These are phyloP conservation scores for Zoysia pacifica DNA, from an alignment of 176 grass and related monocot genomes.

Conservation along the genomic window DNA sequence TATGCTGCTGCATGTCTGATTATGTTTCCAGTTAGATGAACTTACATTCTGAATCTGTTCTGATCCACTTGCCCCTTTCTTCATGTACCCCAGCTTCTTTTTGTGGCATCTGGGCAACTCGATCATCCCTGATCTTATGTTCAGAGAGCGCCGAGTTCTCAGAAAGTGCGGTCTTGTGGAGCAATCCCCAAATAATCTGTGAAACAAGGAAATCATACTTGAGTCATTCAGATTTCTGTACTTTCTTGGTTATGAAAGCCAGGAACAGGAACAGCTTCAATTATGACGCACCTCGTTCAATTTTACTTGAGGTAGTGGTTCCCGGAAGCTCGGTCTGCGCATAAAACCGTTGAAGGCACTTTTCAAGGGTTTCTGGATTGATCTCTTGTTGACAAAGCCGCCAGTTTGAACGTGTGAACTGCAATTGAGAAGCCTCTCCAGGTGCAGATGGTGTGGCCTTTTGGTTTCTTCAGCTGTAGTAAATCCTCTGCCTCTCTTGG, in stretches of 20 bases:
- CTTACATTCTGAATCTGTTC: constrained; percentile 92
- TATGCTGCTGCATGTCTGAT: neutral
- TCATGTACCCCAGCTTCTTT: constrained; percentile 1
- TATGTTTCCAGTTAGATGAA: neutral
- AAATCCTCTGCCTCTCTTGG: constrained; percentile 22
- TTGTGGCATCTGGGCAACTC: constrained; percentile 7
- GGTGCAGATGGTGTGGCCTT: constrained; percentile 31
- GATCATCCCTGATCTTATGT: constrained; percentile 12
- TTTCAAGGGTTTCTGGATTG: constrained; percentile 45
- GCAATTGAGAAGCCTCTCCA: constrained; percentile 43
- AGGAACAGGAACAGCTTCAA: neutral
- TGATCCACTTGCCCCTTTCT: constrained; percentile 70
- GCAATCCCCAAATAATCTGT: constrained; percentile 49
- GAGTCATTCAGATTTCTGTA: neutral
- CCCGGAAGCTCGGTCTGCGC: constrained; percentile 44
- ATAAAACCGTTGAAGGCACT: constrained; percentile 44
- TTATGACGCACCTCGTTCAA: constrained; percentile 46
- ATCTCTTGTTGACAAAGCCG: constrained; percentile 36
- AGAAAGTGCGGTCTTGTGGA: constrained; percentile 35
- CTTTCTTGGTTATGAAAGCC: neutral
- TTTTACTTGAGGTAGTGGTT: constrained; percentile 38
- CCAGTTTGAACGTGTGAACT: constrained; percentile 36
- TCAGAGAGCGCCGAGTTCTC: constrained; percentile 20
- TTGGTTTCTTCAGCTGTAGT: constrained; percentile 8
- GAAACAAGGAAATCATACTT: constrained; percentile 11